These are phyloP conservation scores for Agrocybe praecox DNA, from an alignment of 768 basidiomycete species.

Conservation along the genomic window DNA sequence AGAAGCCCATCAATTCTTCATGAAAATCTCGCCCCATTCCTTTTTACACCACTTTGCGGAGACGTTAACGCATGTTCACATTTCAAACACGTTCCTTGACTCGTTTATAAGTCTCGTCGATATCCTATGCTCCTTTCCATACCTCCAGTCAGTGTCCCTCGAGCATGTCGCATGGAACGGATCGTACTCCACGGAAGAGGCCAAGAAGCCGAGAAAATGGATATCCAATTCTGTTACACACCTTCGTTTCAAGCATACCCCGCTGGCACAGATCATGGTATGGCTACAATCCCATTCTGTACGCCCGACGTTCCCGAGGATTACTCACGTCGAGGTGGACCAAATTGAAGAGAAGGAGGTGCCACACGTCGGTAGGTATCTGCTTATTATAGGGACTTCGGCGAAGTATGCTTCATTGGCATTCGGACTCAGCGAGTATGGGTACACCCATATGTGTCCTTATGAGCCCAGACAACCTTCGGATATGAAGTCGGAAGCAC, in stretches of 20 bases:
- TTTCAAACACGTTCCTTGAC: neutral
- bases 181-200: neutral
- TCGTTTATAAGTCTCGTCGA: conserved; percentile 4
- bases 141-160: conserved; percentile 2
- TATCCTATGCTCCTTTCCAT: conserved; percentile 8
- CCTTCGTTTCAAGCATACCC: neutral
- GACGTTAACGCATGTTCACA: conserved; percentile 5
- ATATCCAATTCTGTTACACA: neutral
- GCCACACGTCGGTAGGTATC: neutral
- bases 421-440: conserved; percentile 5
- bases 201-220: neutral
- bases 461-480: neutral
- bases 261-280: neutral
- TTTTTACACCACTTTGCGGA: conserved; percentile 1
- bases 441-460: conserved; percentile 4
- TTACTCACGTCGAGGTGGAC: conserved; percentile 7
- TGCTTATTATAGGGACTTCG: conserved; percentile 2
- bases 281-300: conserved; percentile 8
- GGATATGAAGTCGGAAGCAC: no score
- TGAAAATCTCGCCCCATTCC: neutral
- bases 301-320: neutral
- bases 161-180: conserved; percentile 2
- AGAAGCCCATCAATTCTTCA: neutral
- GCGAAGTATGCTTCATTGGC: conserved; percentile 1
- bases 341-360: conserved; percentile 10